Evolutionary conservation across 2,329 filamentous ascomycete genomes (phyloP).

Genomic region (Chrysosphaeria jannelii): DNA sequence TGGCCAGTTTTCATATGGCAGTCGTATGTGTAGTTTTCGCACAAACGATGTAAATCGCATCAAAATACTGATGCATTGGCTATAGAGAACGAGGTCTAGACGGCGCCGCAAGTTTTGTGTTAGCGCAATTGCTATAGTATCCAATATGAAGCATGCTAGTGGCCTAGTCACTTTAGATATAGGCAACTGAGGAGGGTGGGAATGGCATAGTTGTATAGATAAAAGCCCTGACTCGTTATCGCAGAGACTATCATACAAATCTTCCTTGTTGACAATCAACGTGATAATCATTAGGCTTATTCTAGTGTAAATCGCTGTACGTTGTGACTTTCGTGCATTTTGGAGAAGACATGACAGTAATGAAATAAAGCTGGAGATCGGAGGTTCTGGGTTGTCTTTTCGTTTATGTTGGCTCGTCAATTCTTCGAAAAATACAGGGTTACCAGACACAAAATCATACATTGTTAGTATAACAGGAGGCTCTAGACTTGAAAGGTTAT

Average conservation of each 20-base stretch:
- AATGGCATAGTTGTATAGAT: too few relatives aligned
- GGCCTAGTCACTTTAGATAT: conserved; percentile 43
- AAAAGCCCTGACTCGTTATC: too few relatives aligned
- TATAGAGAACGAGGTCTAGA: conserved; percentile 64
- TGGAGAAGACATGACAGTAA: conserved; percentile 79
- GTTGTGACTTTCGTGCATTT: conserved; percentile 59
- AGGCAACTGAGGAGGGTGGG: too few relatives aligned
- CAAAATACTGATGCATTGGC: conserved; percentile 51
- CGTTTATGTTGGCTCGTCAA: too few relatives aligned
- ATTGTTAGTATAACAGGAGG: too few relatives aligned
- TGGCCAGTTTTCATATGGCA: conserved; percentile 69
- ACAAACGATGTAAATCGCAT: conserved; percentile 62
- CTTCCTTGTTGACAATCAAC: conserved; percentile 74
- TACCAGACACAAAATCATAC: too few relatives aligned
- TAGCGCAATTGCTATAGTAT: conserved; percentile 68
- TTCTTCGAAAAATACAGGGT: too few relatives aligned
- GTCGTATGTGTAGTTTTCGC: conserved; percentile 49
- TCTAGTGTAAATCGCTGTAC: conserved; percentile 58
- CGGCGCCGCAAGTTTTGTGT: conserved; percentile 77
- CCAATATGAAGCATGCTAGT: conserved; percentile 46
- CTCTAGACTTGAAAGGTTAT: too few relatives aligned
- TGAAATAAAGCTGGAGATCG: conserved; percentile 59
- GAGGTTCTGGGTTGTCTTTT: too few relatives aligned
- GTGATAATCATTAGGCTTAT: conserved; percentile 64
- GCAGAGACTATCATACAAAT: too few relatives aligned